Base-by-base conservation (phyloP, 2,329 filamentous ascomycete species). In the Akanthomyces uredinophilus region DNA sequence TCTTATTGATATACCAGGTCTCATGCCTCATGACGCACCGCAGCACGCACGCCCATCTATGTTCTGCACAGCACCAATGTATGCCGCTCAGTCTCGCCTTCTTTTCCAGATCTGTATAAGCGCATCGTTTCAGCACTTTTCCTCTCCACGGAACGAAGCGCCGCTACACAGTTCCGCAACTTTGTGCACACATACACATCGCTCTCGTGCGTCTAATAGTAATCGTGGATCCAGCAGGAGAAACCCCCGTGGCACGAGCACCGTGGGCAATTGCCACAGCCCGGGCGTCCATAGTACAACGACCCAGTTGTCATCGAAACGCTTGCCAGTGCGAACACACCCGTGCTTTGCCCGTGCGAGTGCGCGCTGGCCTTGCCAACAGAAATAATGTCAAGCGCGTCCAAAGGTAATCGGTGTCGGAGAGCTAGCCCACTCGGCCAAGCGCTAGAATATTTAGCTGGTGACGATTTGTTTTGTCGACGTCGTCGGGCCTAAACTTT, bases 21-120 rank as follows among this genome's bases (percentile, higher is more conserved):
- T 60, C 57, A 24, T 60, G 47, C 47, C 24, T 51, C 57, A 52
- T 18, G 57, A 20, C 39, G 37, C 49, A 60, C 47, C 5, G 35
- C 57, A 60, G 47, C 22, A 60, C 18, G 46, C 55, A 57, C 20
- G 22, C 55, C 39, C 32, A 44, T 41, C 14, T 29, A n/a, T 41
- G 44, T n/a, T 51, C 20, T 59, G 46, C 46, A 59, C 46, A 20
- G 46, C 29, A 14, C 56, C 41, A 37, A 16, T 32, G 16, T 59
- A 29, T 35, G 50, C n/a, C 43, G 46, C 37, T 43, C 44, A 29
- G 1, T 27, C 14, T 60, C 47, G 47, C 57, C 22, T 51, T 39
- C 8, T 44, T 52, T 7, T 16, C 49, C 47, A 10, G 14, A 44
- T 60, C 44, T 52, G 47, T 44, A 43, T 44, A 60, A 52, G 49